Percentiles rank a stretch among this genome's conserved stretches.
Evolutionary conservation across 805 yeast species (phyloP).

Genomic region (Kodamaea jinghongensis): DNA sequence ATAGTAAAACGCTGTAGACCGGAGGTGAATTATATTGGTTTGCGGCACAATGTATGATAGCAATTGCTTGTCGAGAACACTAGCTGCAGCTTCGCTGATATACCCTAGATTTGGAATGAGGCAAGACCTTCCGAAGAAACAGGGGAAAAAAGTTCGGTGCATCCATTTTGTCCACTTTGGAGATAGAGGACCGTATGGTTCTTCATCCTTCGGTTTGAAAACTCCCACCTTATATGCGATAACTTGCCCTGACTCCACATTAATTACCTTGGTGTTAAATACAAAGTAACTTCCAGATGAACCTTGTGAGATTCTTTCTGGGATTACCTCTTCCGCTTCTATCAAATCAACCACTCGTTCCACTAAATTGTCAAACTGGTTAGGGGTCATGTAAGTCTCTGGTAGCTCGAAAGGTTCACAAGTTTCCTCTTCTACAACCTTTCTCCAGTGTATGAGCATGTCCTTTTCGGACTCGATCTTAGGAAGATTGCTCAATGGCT

Average conservation of each 20-base stretch:
- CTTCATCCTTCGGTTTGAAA: slow-evolving; percentile 78
- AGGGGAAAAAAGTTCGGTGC: slow-evolving; percentile 71
- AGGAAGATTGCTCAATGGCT: slow-evolving; percentile 24
- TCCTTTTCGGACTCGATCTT: slow-evolving; percentile 19
- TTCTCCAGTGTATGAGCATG: slow-evolving; percentile 9
- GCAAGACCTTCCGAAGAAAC: slow-evolving; percentile 73
- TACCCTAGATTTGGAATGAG: slow-evolving; percentile 71
- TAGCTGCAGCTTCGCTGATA: slow-evolving; percentile 69
- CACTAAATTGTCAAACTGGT: slow-evolving; percentile 40
- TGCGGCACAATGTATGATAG: slow-evolving; percentile 61
- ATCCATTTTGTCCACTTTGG: slow-evolving; percentile 83
- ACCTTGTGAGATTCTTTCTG: slow-evolving; percentile 58
- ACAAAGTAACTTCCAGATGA: slow-evolving; percentile 72
- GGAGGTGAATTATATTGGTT: slow-evolving; percentile 54
- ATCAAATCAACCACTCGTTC: slow-evolving; percentile 46
- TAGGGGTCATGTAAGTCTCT: slow-evolving; percentile 19
- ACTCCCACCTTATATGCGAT: slow-evolving; percentile 46
- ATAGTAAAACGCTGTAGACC: slow-evolving; percentile 52
- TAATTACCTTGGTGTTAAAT: slow-evolving; percentile 14
- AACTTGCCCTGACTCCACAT: slow-evolving; percentile 6
- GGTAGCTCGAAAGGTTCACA: slow-evolving; percentile 17
- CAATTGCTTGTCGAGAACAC: slow-evolving; percentile 59
- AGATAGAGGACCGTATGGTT: slow-evolving; percentile 73
- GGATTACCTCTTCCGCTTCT: slow-evolving; percentile 40
- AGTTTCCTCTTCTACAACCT: slow-evolving; percentile 13